phyloP scores from a whole-genome alignment of 257 asterid genomes.

The Scutellaria baicalensis region DNA sequence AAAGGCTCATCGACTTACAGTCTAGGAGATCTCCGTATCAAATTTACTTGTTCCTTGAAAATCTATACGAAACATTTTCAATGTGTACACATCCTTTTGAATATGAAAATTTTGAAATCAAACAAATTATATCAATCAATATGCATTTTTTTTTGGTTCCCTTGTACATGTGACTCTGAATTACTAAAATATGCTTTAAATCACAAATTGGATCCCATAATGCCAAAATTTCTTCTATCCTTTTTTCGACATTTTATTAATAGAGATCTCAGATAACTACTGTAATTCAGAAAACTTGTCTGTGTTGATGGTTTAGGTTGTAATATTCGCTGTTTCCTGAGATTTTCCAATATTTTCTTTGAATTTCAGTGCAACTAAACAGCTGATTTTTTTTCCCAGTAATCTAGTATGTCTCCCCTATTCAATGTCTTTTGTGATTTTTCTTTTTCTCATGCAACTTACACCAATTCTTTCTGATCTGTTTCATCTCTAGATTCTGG shows the following conservation, averaged over 20 bases:
- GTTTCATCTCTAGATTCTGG: conserved; percentile 62
- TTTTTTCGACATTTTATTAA: background rate
- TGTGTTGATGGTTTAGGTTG: background rate
- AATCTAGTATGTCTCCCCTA: background rate
- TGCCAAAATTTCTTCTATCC: background rate
- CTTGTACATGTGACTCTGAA: no score
- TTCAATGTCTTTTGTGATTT: background rate
- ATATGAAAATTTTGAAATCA: background rate
- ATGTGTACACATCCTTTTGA: background rate
- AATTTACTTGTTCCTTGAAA: no score
- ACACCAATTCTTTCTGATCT: background rate
- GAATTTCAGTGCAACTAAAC: background rate
- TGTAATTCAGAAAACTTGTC: background rate
- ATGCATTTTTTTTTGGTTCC: no score
- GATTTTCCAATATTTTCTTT: background rate
- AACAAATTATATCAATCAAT: no score
- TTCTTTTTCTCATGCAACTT: background rate
- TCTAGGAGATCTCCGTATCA: no score
- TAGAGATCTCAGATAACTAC: background rate
- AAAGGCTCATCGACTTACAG: no score
- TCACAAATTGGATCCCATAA: background rate
- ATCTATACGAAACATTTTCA: no score
- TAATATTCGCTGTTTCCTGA: background rate
- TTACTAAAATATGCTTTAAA: background rate
- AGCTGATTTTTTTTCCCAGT: background rate